Evolutionary conservation across 225 moss, liverwort and hornwort species (phyloP).

Genomic region (Lunularia cruciata): DNA sequence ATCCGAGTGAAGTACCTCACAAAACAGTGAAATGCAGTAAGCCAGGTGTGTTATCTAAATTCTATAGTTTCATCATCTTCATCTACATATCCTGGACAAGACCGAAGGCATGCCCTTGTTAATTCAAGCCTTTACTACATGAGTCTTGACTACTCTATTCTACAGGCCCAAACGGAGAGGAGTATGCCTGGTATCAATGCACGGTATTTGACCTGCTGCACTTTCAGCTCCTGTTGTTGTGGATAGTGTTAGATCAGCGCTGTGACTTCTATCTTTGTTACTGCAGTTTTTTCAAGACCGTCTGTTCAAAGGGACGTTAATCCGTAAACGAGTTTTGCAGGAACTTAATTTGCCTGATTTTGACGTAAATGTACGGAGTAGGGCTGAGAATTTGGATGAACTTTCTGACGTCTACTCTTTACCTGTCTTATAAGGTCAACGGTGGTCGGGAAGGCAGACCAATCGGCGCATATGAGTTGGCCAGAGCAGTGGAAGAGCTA

Average conservation of each 20-base stretch:
- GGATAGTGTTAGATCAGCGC: too few relatives aligned
- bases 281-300: too few relatives aligned
- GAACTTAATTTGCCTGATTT: neutral
- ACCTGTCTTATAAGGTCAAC: conserved; percentile 54
- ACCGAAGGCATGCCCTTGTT: neutral
- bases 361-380: neutral
- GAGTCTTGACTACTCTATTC: neutral
- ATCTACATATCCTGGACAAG: too few relatives aligned
- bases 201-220: conserved; percentile 48
- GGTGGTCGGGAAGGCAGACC: conserved; percentile 88
- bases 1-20: conserved; percentile 68
- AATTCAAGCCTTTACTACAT: neutral
- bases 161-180: conserved; percentile 86
- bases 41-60: conserved; percentile 46
- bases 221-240: neutral
- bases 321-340: too few relatives aligned
- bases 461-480: conserved; percentile 92
- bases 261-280: too few relatives aligned
- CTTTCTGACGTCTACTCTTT: neutral
- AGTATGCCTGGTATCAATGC: conserved; percentile 96
- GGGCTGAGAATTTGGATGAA: neutral
- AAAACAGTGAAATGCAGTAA: conserved; percentile 62
- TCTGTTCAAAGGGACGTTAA: too few relatives aligned
- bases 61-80: too few relatives aligned
- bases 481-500: conserved; percentile 83